phyloP scores from a whole-genome alignment of 139 green algal species.

The Tetraselmis striata region DNA sequence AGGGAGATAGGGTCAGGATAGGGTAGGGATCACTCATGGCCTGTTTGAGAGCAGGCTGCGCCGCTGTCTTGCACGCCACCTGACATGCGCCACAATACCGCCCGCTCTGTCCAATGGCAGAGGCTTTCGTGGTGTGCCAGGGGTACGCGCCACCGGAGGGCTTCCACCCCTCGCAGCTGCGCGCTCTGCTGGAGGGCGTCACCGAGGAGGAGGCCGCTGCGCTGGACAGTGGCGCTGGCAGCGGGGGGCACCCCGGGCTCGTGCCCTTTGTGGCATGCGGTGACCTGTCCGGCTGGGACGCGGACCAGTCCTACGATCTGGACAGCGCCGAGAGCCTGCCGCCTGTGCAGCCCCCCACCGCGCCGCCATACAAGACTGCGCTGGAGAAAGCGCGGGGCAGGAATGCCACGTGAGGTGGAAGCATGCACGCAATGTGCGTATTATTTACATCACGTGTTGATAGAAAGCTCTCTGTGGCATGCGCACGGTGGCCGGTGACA shows the following conservation, averaged over 20 bases:
- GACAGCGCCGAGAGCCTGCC: conserved; percentile 30
- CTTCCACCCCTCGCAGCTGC: conserved; percentile 56
- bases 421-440: too few relatives aligned
- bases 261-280: conserved; percentile 93
- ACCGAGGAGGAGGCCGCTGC: too few relatives aligned
- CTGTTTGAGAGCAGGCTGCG: background rate
- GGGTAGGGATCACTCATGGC: too few relatives aligned
- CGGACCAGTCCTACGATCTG: conserved; percentile 82
- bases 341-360: conserved; percentile 81
- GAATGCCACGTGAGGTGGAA: too few relatives aligned
- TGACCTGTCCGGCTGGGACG: conserved; percentile 83
- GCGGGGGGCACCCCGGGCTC: conserved; percentile 13
- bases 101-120: too few relatives aligned
- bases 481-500: too few relatives aligned
- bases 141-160: conserved; percentile 58
- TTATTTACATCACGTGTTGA: too few relatives aligned
- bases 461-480: too few relatives aligned
- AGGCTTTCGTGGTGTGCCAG: conserved; percentile 95
- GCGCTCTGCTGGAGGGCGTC: conserved; percentile 37
- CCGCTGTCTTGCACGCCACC: background rate
- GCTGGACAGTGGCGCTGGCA: background rate
- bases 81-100: background rate
- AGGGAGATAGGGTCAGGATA: background rate
- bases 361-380: conserved; percentile 75
- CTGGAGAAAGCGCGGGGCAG: too few relatives aligned